phyloP scores from a whole-genome alignment of 257 asterid species.

The Agastache rugosa region DNA sequence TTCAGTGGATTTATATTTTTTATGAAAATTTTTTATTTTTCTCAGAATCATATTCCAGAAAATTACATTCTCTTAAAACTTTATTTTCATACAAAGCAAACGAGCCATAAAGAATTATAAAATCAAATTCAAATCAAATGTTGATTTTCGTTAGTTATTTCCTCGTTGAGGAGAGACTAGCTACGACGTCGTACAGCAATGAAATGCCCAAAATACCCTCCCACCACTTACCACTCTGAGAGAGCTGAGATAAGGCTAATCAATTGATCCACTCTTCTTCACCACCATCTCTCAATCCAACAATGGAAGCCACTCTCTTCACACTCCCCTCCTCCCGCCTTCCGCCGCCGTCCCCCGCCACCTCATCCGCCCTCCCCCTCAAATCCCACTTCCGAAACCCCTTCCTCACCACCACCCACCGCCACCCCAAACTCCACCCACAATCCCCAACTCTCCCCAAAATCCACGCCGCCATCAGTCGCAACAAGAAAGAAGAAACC shows the following conservation, averaged over 20 bases:
- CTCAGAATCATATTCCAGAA: no score
- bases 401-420: conserved; percentile 45
- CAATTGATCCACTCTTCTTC: conserved; percentile 29
- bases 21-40: no score
- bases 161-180: no score
- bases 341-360: conserved; percentile 39
- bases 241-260: conserved; percentile 40
- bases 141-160: no score
- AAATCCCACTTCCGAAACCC: conserved; percentile 74
- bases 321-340: conserved; percentile 52
- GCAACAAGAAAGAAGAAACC: conserved; percentile 89
- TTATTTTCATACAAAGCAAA: no score
- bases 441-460: conserved; percentile 42
- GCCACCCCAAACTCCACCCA: conserved; percentile 33
- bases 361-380: conserved; percentile 52
- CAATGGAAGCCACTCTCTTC: conserved; percentile 78
- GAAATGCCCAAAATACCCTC: conserved; percentile 11
- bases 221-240: background rate
- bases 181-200: background rate
- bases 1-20: no score
- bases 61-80: no score
- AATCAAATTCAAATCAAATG: no score
- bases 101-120: no score
- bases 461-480: conserved; percentile 80
- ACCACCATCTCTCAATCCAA: conserved; percentile 30